phyloP scores from a whole-genome alignment of 1,139 yeast genomes.

The Yamadazyma diospyri region DNA sequence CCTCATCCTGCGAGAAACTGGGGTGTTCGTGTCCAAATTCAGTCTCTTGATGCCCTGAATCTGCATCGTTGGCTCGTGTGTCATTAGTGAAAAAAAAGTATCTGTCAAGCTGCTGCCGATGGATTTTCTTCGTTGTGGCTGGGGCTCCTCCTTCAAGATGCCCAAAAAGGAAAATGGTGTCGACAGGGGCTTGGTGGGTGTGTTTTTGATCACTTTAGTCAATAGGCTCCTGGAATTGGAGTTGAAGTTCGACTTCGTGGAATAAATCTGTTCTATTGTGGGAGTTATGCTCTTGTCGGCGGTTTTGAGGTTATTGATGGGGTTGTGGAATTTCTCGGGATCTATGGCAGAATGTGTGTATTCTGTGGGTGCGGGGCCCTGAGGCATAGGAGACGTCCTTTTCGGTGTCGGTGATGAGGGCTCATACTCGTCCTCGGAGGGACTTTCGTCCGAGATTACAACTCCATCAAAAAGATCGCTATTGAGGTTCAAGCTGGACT shows the following conservation, averaged over 20 bases:
- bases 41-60: conserved; percentile 6
- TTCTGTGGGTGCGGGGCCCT: too few species aligned
- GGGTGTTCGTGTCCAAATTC: conserved; percentile 4
- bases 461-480: conserved; percentile 7
- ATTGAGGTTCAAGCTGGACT: conserved; percentile 11
- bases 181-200: conserved; percentile 7
- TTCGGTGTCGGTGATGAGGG: background rate
- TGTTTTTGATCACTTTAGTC: conserved; percentile 17
- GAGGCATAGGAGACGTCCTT: background rate
- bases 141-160: conserved; percentile 6
- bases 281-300: conserved; percentile 23
- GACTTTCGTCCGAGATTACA: conserved; percentile 2
- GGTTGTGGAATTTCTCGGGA: conserved; percentile 34
- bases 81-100: conserved; percentile 13
- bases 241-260: conserved; percentile 5
- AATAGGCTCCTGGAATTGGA: conserved; percentile 15
- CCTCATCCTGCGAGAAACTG: conserved; percentile 6
- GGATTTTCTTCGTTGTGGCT: conserved; percentile 1
- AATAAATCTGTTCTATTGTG: conserved; percentile 28
- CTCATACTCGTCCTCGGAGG: background rate
- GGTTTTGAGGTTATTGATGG: conserved; percentile 27
- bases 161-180: conserved; percentile 12
- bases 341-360: background rate
- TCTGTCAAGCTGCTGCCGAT: conserved; percentile 13
- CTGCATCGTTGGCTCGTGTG: conserved; percentile 10